Evolutionary conservation across 768 basidiomycete genomes (phyloP).

Genomic region (Lactarius evosmus): DNA sequence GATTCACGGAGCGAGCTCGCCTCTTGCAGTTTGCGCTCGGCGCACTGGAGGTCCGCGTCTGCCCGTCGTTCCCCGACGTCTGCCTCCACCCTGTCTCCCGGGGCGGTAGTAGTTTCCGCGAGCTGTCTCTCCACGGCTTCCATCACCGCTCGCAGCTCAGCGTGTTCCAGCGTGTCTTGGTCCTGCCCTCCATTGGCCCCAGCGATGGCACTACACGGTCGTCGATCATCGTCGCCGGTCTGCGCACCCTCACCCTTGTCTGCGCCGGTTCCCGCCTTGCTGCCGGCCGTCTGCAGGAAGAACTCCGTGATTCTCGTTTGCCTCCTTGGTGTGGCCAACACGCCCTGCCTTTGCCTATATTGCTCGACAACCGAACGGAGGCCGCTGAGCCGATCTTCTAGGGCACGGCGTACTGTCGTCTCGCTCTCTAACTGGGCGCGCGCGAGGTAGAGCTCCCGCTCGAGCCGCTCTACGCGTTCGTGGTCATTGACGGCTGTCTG

Average conservation of each 20-base stretch:
- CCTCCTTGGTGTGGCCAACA: constrained; percentile 58
- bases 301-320: constrained; percentile 54
- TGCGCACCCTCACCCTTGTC: constrained; percentile 48
- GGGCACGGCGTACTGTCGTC: constrained; percentile 49
- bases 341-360: constrained; percentile 49
- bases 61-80: constrained; percentile 68
- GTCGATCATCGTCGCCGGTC: constrained; percentile 57
- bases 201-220: constrained; percentile 78
- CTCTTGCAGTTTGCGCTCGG: constrained; percentile 67
- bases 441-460: constrained; percentile 60
- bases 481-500: constrained; percentile 46
- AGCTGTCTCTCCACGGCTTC: constrained; percentile 59
- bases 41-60: constrained; percentile 53
- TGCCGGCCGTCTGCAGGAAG: too few species aligned
- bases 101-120: constrained; percentile 49
- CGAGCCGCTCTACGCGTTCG: constrained; percentile 51
- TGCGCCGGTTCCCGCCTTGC: neutral
- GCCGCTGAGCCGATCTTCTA: constrained; percentile 61
- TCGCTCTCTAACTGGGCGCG: constrained; percentile 63
- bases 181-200: constrained; percentile 91
- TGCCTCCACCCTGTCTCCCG: too few species aligned
- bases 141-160: constrained; percentile 59
- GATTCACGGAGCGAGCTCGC: constrained; percentile 69
- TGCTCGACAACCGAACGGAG: constrained; percentile 51
- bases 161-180: constrained; percentile 84